Evolutionary conservation across 176 grass and related monocot species (phyloP), one percentile per base, ranked within the genome.

Genomic region (Musa acuminata): DNA sequence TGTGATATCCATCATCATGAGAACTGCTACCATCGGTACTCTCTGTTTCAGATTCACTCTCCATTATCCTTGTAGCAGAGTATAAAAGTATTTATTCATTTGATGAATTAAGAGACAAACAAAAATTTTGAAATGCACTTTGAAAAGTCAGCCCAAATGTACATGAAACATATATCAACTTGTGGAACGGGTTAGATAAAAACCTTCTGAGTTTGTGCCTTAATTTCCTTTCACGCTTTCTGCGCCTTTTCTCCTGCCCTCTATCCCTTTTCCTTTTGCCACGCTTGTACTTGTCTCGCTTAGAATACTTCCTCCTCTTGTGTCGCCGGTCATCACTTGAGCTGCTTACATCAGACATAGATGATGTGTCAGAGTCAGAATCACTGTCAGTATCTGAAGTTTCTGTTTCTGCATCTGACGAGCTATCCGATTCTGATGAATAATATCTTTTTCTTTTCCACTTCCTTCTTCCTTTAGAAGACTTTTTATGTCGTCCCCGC

Each of bases 381-480:
- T 91, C 96, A 1, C 86, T 91, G 25, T 91, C 91, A 17, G 82
- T 85, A 54, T 99, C 88, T n/a, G 84, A 93, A 1, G 72, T 74
- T 26, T 91, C 88, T 74, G 83, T 83, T 26, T 89, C 91, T 8
- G 91, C 82, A 57, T 91, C 90, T 1, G 96, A 89, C 35, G 86
- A 94, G 77, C 83, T 96, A 68, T 99, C 88, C 48, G 88, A 91
- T 80, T 94, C 91, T 20, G 91, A 91, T 75, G 86, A 92, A 78
- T 80, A 91, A 83, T 91, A 86, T 87, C 85, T 90, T 65, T 78
- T 80, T 77, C 85, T 49, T 35, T 67, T 89, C 75, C 82, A 89
- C 84, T 84, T 99, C 76, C 79, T 89, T 82, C 81, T 99, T 74
- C 86, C 89, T 80, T 87, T 99, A 24, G 73, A 91, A 81, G 84